phyloP scores from a whole-genome alignment of 2,329 filamentous ascomycete species.

The Endoconidiophora polonica region DNA sequence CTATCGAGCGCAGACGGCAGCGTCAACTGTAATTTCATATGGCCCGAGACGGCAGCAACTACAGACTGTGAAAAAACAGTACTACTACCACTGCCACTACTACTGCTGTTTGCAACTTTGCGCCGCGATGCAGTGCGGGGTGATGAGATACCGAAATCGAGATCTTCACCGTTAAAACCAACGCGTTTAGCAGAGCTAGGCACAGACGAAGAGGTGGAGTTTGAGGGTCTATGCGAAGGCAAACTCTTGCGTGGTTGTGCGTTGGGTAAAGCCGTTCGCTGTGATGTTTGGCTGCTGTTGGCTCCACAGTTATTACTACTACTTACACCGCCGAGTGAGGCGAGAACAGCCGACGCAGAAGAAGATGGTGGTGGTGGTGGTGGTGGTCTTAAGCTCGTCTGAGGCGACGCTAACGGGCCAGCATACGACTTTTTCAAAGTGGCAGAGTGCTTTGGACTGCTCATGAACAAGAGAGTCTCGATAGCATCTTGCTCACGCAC shows the following conservation, averaged over 20 bases:
- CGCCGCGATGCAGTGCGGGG: not conserved
- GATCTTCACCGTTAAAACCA: constrained; percentile 27
- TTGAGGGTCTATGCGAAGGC: constrained; percentile 29
- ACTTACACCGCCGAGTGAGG: not conserved
- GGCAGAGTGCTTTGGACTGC: constrained; percentile 56
- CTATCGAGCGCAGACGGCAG: constrained; percentile 31
- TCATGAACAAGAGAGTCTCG: constrained; percentile 67
- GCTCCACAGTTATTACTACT: constrained; percentile 8
- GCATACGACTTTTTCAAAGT: constrained; percentile 42
- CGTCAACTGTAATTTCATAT: constrained; percentile 27
- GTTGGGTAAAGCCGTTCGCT: constrained; percentile 27
- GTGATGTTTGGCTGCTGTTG: constrained; percentile 10
- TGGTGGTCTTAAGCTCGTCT: constrained; percentile 14
- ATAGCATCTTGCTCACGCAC: constrained; percentile 65
- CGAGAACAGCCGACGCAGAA: not conserved
- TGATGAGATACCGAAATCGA: not conserved
- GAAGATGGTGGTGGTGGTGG: constrained; percentile 4
- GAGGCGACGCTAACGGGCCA: constrained; percentile 22
- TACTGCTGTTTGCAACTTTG: constrained; percentile 21
- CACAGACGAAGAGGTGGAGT: constrained; percentile 5
- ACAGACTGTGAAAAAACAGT: not conserved
- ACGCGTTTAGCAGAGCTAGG: constrained; percentile 24
- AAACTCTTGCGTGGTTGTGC: constrained; percentile 35
- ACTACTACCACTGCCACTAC: constrained; percentile 20
- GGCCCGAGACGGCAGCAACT: constrained; percentile 16